Base-by-base conservation (phyloP, 2,329 filamentous ascomycete genomes). In the Lecanicillium sp. region DNA sequence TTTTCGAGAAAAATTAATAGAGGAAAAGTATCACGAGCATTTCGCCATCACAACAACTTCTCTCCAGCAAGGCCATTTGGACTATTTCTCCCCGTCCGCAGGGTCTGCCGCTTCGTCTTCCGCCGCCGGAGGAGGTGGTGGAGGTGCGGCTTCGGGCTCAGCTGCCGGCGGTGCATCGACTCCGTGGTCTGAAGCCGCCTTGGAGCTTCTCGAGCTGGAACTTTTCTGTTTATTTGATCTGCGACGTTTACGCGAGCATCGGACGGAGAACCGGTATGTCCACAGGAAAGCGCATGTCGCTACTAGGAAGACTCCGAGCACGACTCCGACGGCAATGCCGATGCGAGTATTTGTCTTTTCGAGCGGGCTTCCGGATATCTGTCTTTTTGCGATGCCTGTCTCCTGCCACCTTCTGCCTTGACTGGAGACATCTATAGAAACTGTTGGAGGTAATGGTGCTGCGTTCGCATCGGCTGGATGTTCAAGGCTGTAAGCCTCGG, bases 291-390 rank as follows among this genome's bases (percentile, higher is more conserved):
- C 53, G 29, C 50, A 39, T 14, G 59, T 43, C 15, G 51, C 59
- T 13, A 57, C 48, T 40, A 70, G 38, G 40, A 69, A 69, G 15
- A 58, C 47, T 18, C 57, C 56, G 15, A 68, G 51, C 4, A 63
- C 50, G 29, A 70, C 50, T 41, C 60, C 65, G 32, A 70, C 58
- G 4, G 64, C 56, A 42, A 67, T 52, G 38, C 65, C 65, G 39
- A 67, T 68, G 25, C 59, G 63, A 37, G 57, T 54, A 46, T 67
- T 63, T 25, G 56, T 58, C 29, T 61, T 57, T 13, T 58, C 48
- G 33, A 49, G 40, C 2, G 49, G 38, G 40, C 48, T 41, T 38
- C 44, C 35, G 27, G 48, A 49, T 42, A 48, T 48, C 15, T 50
- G 45, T 11, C 49, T 42, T 17, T 19, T 29, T 13, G 6, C 34